Conservation (phyloP, 208 protist genomes). For the Leishmania gerbilli region DNA sequence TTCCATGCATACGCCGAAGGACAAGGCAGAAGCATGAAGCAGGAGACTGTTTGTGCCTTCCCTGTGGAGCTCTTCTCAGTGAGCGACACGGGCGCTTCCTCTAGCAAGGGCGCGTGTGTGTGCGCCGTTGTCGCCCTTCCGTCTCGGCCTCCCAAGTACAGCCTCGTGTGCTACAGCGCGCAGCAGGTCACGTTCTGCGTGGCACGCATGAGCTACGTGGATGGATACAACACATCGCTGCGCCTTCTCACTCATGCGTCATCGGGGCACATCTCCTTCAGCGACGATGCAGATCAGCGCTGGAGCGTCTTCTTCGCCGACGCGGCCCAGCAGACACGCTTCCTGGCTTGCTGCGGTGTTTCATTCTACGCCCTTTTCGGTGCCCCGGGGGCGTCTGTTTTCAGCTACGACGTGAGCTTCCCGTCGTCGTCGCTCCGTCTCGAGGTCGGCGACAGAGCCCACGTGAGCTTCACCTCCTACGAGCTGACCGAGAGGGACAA, state of each 20-base stretch:
- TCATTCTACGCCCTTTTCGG: slow-evolving; percentile 67
- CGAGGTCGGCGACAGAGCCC: slow-evolving; percentile 32
- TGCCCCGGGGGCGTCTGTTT: slow-evolving; percentile 36
- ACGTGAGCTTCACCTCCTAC: slow-evolving; percentile 52
- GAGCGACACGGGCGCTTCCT: slow-evolving; percentile 40
- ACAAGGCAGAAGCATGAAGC: slow-evolving; percentile 38
- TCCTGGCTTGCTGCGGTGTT: slow-evolving; percentile 63
- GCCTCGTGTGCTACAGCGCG: slow-evolving; percentile 81
- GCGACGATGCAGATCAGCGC: slow-evolving; percentile 49
- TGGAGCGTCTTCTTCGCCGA: slow-evolving; percentile 66
- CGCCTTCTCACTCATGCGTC: slow-evolving; percentile 48
- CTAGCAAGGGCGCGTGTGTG: slow-evolving; percentile 60
- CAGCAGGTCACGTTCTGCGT: slow-evolving; percentile 68
- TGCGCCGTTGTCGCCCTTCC: slow-evolving; percentile 69
- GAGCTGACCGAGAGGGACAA: slow-evolving; percentile 29
- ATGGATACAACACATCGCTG: slow-evolving; percentile 46
- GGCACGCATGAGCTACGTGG: slow-evolving; percentile 42
- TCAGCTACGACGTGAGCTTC: slow-evolving; percentile 53
- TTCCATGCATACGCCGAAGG: not conserved
- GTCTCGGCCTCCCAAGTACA: slow-evolving; percentile 62
- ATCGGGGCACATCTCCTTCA: slow-evolving; percentile 71
- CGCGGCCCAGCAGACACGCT: slow-evolving; percentile 34
- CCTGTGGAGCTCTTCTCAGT: slow-evolving; percentile 56
- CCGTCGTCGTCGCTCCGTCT: slow-evolving; percentile 39
- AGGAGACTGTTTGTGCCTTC: slow-evolving; percentile 65